These are phyloP conservation scores for Monosporascus sp. DNA, from an alignment of 2,329 filamentous ascomycete species.

Conservation along the genomic window DNA sequence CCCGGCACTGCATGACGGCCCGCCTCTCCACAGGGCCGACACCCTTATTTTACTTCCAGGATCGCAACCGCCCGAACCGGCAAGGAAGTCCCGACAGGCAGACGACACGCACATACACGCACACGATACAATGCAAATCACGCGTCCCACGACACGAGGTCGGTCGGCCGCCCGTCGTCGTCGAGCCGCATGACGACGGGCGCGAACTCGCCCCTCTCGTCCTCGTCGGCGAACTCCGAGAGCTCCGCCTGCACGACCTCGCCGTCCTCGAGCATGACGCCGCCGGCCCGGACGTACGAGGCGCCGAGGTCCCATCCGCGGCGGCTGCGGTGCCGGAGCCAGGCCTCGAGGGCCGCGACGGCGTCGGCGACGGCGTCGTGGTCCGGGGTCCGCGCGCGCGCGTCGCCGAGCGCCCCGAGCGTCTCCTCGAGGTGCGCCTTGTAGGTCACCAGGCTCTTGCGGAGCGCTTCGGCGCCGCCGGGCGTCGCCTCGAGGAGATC, in stretches of 20 bases:
- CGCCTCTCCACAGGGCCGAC: too few relatives aligned
- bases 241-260: constrained; percentile 43
- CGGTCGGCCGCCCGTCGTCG: constrained; percentile 44
- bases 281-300: constrained; percentile 43
- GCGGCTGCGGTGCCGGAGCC: constrained; percentile 32
- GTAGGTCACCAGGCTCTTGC: constrained; percentile 46
- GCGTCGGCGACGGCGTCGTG: constrained; percentile 40
- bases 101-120: neutral
- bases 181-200: constrained; percentile 49
- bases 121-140: neutral
- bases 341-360: constrained; percentile 44
- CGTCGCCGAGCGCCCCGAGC: constrained; percentile 29
- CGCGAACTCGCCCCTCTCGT: constrained; percentile 48
- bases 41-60: too few relatives aligned
- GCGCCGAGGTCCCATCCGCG: constrained; percentile 51
- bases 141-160: constrained; percentile 42
- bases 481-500: constrained; percentile 35
- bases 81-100: too few relatives aligned
- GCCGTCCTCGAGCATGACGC: constrained; percentile 47
- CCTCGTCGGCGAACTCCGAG: constrained; percentile 47
- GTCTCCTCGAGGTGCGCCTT: constrained; percentile 47
- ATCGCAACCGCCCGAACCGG: too few relatives aligned
- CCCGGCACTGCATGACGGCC: too few relatives aligned
- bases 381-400: constrained; percentile 30
- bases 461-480: constrained; percentile 29